Conservation (phyloP, 176 grass and related monocot species). For the Carex kokanica region DNA sequence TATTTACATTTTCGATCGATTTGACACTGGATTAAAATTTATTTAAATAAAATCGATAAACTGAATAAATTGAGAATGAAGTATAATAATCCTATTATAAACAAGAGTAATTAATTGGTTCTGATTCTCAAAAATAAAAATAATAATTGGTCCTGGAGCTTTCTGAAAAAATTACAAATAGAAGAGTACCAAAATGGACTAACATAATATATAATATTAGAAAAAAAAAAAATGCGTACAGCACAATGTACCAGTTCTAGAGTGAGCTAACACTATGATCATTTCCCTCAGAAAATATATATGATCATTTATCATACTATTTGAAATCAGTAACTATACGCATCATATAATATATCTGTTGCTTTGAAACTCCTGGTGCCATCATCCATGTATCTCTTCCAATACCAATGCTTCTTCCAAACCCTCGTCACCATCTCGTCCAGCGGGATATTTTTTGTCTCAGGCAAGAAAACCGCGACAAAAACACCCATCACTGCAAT, state of each 20-base stretch:
- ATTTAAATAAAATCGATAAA: background rate
- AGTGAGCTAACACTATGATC: background rate
- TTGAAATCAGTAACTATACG: conserved; percentile 5
- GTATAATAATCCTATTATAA: background rate
- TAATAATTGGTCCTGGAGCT: background rate
- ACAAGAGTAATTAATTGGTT: background rate
- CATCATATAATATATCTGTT: background rate
- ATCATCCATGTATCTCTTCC: conserved; percentile 12
- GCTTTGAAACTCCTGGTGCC: background rate
- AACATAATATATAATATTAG: background rate
- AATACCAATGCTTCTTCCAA: conserved; percentile 19
- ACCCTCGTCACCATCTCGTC: conserved; percentile 16
- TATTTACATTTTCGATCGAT: too few relatives aligned
- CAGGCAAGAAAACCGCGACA: conserved; percentile 6
- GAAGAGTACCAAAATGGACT: background rate
- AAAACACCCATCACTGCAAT: conserved; percentile 8
- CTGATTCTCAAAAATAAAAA: background rate
- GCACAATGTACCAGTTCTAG: background rate
- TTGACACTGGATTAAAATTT: too few relatives aligned
- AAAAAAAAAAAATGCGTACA: background rate
- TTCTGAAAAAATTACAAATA: background rate
- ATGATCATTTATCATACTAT: background rate
- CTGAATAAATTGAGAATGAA: background rate
- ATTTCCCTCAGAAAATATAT: background rate
- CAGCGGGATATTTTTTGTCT: conserved; percentile 9